Evolutionary conservation across 202 grass and related monocot species (phyloP).

Genomic region (Musa balbisiana): DNA sequence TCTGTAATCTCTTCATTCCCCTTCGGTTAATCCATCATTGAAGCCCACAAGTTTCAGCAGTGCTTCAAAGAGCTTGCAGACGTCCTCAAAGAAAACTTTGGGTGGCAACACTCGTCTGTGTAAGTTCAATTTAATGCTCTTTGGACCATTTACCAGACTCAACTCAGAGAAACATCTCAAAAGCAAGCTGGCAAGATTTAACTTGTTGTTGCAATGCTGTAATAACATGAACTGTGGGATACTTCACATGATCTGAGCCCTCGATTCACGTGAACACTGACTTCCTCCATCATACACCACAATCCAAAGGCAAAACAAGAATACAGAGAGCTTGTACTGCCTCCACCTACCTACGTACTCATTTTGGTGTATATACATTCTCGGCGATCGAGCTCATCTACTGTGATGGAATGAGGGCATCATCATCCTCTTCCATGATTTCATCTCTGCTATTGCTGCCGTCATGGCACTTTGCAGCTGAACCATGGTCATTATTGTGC

Average conservation of each 20-base stretch:
- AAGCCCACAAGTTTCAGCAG: too few species aligned
- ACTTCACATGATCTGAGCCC: neutral
- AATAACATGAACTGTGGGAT: neutral
- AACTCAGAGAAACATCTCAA: neutral
- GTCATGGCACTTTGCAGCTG: neutral
- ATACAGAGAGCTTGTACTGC: neutral
- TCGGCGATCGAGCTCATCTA: too few species aligned
- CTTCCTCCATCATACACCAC: neutral
- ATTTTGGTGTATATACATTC: too few species aligned
- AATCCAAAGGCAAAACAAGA: neutral
- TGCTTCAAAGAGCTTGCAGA: neutral
- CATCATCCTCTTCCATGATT: neutral
- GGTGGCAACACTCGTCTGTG: neutral
- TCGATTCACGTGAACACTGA: neutral
- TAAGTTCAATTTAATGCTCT: conserved; percentile 7
- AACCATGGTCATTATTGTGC: too few species aligned
- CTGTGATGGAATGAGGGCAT: neutral
- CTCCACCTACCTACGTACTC: neutral
- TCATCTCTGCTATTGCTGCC: too few species aligned
- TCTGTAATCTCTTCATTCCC: neutral
- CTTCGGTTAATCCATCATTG: too few species aligned
- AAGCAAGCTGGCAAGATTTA: conserved; percentile 8
- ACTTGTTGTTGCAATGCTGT: neutral
- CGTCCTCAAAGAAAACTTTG: neutral
- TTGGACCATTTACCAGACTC: neutral